A percentile compares a stretch with the other conserved stretches of the same genome.
phyloP scores from a whole-genome alignment of 23 red algal species.

The Cyanidium caldarium region DNA sequence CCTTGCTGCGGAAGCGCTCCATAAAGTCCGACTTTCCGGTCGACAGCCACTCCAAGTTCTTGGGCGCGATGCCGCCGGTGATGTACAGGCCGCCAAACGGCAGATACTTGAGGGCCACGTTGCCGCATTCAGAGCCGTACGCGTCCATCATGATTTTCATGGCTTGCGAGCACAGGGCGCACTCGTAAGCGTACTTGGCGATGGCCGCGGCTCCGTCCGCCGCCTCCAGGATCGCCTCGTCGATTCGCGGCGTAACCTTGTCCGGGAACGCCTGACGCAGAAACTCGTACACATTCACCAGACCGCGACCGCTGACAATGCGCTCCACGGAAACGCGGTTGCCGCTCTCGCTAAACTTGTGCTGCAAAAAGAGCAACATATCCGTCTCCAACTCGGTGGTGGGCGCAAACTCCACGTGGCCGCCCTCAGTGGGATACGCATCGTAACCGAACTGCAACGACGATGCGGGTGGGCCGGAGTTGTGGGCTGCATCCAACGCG shows the following conservation, averaged over 20 bases:
- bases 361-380: constrained; percentile 34
- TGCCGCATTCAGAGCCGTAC: constrained; percentile 70
- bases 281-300: constrained; percentile 92
- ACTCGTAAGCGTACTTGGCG: constrained; percentile 48
- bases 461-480: too few relatives aligned
- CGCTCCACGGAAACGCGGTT: constrained; percentile 77
- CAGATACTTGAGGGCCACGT: constrained; percentile 77
- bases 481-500: too few relatives aligned
- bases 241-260: constrained; percentile 30
- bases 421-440: constrained; percentile 65
- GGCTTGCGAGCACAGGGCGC: constrained; percentile 44
- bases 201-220: constrained; percentile 51
- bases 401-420: constrained; percentile 96
- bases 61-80: constrained; percentile 87
- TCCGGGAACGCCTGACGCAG: constrained; percentile 45
- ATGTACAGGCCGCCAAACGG: constrained; percentile 79
- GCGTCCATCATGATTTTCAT: constrained; percentile 66
- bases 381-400: constrained; percentile 44
- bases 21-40: constrained; percentile 36
- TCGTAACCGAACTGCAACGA: constrained; percentile 9
- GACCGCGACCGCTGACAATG: constrained; percentile 69
- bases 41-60: constrained; percentile 65
- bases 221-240: constrained; percentile 39
- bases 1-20: constrained; percentile 47
- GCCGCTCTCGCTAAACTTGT: constrained; percentile 27